phyloP scores from a whole-genome alignment of 176 grass and related monocot genomes.

The Hsuehochloa calcarea region DNA sequence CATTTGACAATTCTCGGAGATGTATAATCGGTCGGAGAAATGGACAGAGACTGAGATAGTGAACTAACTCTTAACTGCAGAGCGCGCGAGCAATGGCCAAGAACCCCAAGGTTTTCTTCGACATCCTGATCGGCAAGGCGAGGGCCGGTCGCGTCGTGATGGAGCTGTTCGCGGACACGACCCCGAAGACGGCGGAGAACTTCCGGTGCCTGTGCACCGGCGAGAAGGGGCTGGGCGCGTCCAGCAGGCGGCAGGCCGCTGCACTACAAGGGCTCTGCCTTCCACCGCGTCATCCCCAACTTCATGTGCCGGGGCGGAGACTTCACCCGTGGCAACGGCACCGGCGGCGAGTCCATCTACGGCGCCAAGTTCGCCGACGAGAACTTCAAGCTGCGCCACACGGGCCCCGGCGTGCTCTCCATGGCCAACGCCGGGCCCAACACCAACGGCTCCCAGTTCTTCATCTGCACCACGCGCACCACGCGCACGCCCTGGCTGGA shows the following conservation, averaged over 20 bases:
- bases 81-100: conserved; percentile 35
- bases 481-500: conserved; percentile 57
- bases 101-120: conserved; percentile 85
- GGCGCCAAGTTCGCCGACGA: conserved; percentile 71
- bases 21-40: not conserved
- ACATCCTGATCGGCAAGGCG: conserved; percentile 62
- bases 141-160: conserved; percentile 57
- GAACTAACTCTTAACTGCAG: too few species aligned
- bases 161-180: conserved; percentile 66
- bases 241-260: conserved; percentile 54
- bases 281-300: conserved; percentile 73
- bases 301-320: conserved; percentile 64
- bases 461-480: conserved; percentile 77
- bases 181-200: conserved; percentile 66
- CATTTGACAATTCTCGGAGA: not conserved
- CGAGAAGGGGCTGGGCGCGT: conserved; percentile 47
- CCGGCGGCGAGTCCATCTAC: conserved; percentile 74
- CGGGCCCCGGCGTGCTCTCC: conserved; percentile 53
- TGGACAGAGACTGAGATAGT: not conserved
- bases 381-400: conserved; percentile 55
- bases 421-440: conserved; percentile 79
- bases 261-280: conserved; percentile 68
- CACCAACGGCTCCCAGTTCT: conserved; percentile 77
- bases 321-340: too few species aligned
- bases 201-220: conserved; percentile 77